Base-by-base conservation (phyloP, 2,329 filamentous ascomycete genomes). In the Apiospora kogelbergensis region DNA sequence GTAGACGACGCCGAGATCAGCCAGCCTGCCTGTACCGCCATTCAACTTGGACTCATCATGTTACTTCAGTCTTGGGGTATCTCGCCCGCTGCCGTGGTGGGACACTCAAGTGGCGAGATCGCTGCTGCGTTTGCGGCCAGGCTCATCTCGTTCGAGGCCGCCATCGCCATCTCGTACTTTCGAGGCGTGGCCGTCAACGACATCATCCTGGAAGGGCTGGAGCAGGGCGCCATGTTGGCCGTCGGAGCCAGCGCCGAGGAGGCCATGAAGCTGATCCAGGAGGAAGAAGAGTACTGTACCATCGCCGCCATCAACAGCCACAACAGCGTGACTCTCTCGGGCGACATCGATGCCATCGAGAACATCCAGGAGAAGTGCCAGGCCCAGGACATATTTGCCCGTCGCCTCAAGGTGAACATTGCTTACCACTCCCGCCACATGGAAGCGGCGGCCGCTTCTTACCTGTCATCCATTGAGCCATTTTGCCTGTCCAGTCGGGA, bases 31-130 rank as follows among this genome's bases (percentile, higher is more conserved):
- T 84, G 78, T 40, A 84, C 82, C 0, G 81, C 81, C 0, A 22
- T 86, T 0, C 84, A 85, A 68, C 69, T 85, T 0, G 82, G 73
- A 1, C 71, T 84, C 0, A 75, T 82, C 1, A 76, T 82, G 6
- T 71, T 82, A 0, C 71, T 80, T n/a, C 60, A 70, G 20, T 68
- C 69, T 1, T 80, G 76, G 64, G 73, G 73, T 1, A 69, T 83
- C 1, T 65, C 60, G 0, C 78, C 79, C 0, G 45, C 71, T 17
- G 69, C 71, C 6, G 77, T 81, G 0, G 74, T 79, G 0, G 81
- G 81, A 0, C 81, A 83, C 68, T 81, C 79, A 0, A 78, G 75
- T 37, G 81, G 81, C 17, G 81, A 82, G 69, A 81, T 82, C 63
- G 78, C 77, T 5, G 81, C 81, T 13, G 80, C 80, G 1, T 82